These are phyloP conservation scores for Amauroascus niger DNA, from an alignment of 2,329 filamentous ascomycete genomes.

Conservation along the genomic window DNA sequence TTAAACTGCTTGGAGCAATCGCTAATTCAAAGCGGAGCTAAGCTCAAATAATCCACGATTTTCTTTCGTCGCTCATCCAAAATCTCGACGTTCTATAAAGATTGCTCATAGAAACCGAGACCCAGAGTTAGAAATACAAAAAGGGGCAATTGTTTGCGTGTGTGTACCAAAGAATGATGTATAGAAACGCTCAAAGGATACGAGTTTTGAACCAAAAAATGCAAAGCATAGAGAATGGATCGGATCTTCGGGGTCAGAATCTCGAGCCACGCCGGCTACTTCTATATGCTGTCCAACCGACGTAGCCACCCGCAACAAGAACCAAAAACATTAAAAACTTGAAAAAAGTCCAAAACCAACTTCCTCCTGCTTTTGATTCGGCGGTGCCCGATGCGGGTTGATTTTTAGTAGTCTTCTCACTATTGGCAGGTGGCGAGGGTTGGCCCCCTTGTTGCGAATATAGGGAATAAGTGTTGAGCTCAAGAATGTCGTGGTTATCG, in stretches of 20 bases:
- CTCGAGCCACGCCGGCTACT: slow-evolving; percentile 42
- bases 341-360: slow-evolving; percentile 64
- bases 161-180: neutral
- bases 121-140: neutral
- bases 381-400: slow-evolving; percentile 17
- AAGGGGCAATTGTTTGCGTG: neutral
- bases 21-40: neutral
- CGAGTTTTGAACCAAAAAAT: neutral
- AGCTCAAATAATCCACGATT: neutral
- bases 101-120: slow-evolving; percentile 1
- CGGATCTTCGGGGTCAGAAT: slow-evolving; percentile 18
- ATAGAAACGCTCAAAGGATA: slow-evolving; percentile 1
- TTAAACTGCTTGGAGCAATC: too few relatives aligned
- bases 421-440: slow-evolving; percentile 19
- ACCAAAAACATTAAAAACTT: slow-evolving; percentile 72
- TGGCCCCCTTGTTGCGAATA: slow-evolving; percentile 52
- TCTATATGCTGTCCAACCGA: slow-evolving; percentile 77
- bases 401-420: slow-evolving; percentile 22
- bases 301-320: slow-evolving; percentile 63
- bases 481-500: slow-evolving; percentile 96
- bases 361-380: slow-evolving; percentile 32
- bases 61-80: slow-evolving; percentile 11
- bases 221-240: neutral
- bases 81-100: slow-evolving; percentile 3
- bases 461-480: slow-evolving; percentile 74